Evolutionary conservation across 176 grass and related monocot genomes (phyloP).

Genomic region (Carex cristatella): DNA sequence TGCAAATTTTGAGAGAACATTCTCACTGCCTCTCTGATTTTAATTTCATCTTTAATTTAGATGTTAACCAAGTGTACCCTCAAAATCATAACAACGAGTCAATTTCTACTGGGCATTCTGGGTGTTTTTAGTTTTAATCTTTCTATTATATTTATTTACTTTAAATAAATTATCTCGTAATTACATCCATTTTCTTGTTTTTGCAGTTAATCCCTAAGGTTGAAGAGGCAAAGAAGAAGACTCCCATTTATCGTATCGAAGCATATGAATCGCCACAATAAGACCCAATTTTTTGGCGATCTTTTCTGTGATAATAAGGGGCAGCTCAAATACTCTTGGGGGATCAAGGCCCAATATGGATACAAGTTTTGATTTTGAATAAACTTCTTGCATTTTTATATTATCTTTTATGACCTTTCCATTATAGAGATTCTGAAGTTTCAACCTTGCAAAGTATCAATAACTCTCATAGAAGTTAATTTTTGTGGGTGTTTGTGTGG

Average conservation of each 20-base stretch:
- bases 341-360: background rate
- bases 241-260: constrained; percentile 24
- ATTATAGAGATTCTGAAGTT: constrained; percentile 1
- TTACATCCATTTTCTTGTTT: background rate
- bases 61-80: background rate
- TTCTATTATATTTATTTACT: background rate
- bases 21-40: background rate
- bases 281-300: background rate
- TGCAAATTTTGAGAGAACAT: background rate
- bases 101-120: background rate
- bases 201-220: constrained; percentile 19
- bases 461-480: background rate
- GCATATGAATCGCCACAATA: constrained; percentile 25
- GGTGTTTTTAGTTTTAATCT: background rate
- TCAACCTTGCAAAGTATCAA: background rate
- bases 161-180: background rate
- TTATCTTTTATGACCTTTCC: background rate
- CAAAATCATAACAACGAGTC: background rate
- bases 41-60: background rate
- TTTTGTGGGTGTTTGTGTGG: background rate
- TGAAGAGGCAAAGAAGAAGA: constrained; percentile 28
- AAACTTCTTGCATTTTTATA: background rate
- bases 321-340: background rate
- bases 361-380: constrained; percentile 23
- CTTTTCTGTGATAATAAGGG: constrained; percentile 17